phyloP scores from a whole-genome alignment of 2,329 filamentous ascomycete genomes.

The Paramyrothecium roridum region DNA sequence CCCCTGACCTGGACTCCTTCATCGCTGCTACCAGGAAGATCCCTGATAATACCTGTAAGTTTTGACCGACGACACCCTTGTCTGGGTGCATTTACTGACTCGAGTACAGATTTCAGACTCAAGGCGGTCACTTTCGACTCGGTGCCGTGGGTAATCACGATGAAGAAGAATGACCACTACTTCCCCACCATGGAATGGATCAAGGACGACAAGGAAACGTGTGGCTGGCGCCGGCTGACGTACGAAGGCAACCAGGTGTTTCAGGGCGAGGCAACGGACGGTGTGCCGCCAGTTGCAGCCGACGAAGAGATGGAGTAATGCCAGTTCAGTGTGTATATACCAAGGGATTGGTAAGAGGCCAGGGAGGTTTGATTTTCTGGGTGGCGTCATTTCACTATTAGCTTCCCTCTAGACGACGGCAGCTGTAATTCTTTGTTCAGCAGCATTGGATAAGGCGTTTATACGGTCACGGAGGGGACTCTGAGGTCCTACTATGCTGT shows the following conservation, averaged over 20 bases:
- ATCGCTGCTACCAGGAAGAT: conserved; percentile 80
- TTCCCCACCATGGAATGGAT: conserved; percentile 70
- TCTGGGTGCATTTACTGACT: conserved; percentile 8
- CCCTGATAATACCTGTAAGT: conserved; percentile 85
- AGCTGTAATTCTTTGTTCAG: neutral
- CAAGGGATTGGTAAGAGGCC: neutral
- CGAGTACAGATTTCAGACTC: conserved; percentile 77
- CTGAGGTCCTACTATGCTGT: too few relatives aligned
- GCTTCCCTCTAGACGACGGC: neutral
- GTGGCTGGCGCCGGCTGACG: conserved; percentile 61
- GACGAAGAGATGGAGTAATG: conserved; percentile 42
- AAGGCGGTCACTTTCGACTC: conserved; percentile 99
- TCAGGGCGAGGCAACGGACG: conserved; percentile 52
- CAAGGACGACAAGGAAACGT: conserved; percentile 56
- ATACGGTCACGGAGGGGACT: neutral
- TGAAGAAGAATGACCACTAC: conserved; percentile 99
- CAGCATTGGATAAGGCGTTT: neutral
- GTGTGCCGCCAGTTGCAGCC: conserved; percentile 36
- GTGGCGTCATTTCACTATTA: neutral
- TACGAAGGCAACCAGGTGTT: conserved; percentile 55
- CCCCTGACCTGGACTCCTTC: conserved; percentile 78
- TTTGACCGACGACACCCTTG: neutral
- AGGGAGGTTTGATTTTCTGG: neutral
- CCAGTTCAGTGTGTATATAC: neutral
- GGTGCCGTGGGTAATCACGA: conserved; percentile 97